Evolutionary conservation across 169 alveolate genomes (phyloP), one percentile per base, ranked within the genome.

Genomic region (Plasmodium coatneyi): DNA sequence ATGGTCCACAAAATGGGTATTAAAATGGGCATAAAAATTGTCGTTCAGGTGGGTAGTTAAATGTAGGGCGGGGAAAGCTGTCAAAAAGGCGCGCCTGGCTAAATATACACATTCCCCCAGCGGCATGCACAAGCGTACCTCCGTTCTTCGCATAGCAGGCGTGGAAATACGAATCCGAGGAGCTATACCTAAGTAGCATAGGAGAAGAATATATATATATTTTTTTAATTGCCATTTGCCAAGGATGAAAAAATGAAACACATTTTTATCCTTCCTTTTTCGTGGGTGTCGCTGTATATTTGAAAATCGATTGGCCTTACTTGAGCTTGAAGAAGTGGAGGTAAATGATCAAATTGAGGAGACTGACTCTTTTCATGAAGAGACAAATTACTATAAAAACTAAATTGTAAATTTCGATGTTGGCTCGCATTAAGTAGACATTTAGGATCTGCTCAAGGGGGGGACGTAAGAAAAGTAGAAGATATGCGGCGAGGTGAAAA

Each of bases 91-190:
- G 60, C 60, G 22, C 60, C 19, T 49, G 0, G 60, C 60, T 22
- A 49, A 14, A 49, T 49, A 16, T 3, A 49, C 60, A 49, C 60
- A 49, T 49, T 4, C 60, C 19, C 7, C 22, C 12, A 49, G 22
- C 60, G 3, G 22, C 7, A 16, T 16, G 60, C 6, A 66, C 36
- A 22, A 10, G 39, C 70, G 22, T 83, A 89, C 94, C 89, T 89
- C 94, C 94, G 34, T 89, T 89, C 82, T 89, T 89, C 30, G 94
- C 28, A 22, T 78, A 89, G 56, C 94, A 89, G 72, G 94, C 87
- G 52, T 89, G 94, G 52, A 89, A 89, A 89, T 89, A 89, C n/a
- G 94, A 39, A 89, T 89, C 94, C 49, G 94, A 34, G 56, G 94
- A 89, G 34, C 76, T 66, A 43, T 89, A 89, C 56, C 94, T 89